Conservation (phyloP, 169 alveolate genomes). For the Eimeria praecox region DNA sequence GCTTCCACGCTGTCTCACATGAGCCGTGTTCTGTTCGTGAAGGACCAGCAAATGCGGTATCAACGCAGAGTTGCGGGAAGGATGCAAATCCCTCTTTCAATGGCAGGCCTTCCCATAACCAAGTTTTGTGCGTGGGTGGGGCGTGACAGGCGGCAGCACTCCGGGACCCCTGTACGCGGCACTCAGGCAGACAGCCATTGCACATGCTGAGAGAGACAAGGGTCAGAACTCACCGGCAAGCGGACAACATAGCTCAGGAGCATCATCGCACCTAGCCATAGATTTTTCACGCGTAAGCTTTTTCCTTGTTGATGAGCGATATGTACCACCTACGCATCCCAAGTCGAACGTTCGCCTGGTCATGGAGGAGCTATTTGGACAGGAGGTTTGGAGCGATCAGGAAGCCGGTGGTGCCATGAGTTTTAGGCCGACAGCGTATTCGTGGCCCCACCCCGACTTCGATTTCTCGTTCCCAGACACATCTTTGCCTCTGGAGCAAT, state of each 20-base stretch:
- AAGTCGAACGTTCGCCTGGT: constrained; percentile 79
- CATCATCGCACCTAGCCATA: background rate
- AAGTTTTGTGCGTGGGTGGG: background rate
- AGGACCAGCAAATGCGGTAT: background rate
- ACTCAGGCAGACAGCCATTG: constrained; percentile 70
- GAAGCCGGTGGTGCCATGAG: constrained; percentile 13
- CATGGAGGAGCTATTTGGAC: constrained; percentile 76
- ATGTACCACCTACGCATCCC: constrained; percentile 75
- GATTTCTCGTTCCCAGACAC: constrained; percentile 81
- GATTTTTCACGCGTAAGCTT: constrained; percentile 79
- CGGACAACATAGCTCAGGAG: background rate
- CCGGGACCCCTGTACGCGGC: constrained; percentile 78
- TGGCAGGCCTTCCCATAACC: background rate
- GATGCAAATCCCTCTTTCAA: background rate
- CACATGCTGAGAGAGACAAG: background rate
- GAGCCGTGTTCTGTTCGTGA: background rate
- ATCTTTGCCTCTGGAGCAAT: constrained; percentile 79
- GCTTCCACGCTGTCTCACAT: background rate
- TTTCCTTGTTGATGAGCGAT: constrained; percentile 83
- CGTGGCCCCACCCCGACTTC: constrained; percentile 53
- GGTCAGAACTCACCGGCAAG: constrained; percentile 1
- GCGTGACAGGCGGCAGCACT: constrained; percentile 75
- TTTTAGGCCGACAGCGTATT: constrained; percentile 64
- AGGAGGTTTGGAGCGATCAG: constrained; percentile 70
- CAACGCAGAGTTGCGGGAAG: background rate